Base-by-base conservation (phyloP, 768 basidiomycete species). In the Suillus alpinus region DNA sequence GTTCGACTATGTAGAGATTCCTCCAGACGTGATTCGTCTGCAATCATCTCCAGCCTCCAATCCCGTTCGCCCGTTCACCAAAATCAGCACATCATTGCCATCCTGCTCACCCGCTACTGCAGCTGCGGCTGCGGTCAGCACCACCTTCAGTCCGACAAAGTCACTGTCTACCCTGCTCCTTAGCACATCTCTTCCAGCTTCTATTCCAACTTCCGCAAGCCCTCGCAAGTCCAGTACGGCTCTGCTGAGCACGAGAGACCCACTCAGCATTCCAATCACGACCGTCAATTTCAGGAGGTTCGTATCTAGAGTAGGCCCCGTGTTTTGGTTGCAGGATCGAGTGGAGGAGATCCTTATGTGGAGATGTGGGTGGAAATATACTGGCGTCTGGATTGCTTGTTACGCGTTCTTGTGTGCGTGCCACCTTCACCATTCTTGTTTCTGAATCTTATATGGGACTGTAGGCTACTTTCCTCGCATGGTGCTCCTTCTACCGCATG, bases 311-410 rank as follows among this genome's bases (percentile, higher is more conserved):
- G 79, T 86, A 4, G 91, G 92, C 0, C 88, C 91, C 0, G 75
- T 94, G 7, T 96, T 95, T 67, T 96, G 94, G 94, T 64, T 95
- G 20, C 92, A 92, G 74, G 94, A 97, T 69, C 76, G 94, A 1
- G 68, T 92, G 14, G 94, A 96, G 71, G 94, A 95, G 74, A 80
- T 94, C 3, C 59, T 95, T 4, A 78, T 91, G 64, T 95, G 94
- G 94, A 87, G 83, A 70, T 81, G 83, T 49, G 87, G 88, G 0
- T 88, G 86, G 88, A 82, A 80, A 67, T 77, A 83, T 44, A 95
- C 94, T 1, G 69, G 76, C 43, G 80, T 84, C 0, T 95, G 90
- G 88, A 86, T 95, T 76, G 80, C 85, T 2, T 80, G 75, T 0
- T 95, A 94, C 16, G 72, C 56, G 40, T 92, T 94, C 65, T 73